Evolutionary conservation across 2,329 filamentous ascomycete genomes (phyloP).

Genomic region (Aspergillus novofumigatus): DNA sequence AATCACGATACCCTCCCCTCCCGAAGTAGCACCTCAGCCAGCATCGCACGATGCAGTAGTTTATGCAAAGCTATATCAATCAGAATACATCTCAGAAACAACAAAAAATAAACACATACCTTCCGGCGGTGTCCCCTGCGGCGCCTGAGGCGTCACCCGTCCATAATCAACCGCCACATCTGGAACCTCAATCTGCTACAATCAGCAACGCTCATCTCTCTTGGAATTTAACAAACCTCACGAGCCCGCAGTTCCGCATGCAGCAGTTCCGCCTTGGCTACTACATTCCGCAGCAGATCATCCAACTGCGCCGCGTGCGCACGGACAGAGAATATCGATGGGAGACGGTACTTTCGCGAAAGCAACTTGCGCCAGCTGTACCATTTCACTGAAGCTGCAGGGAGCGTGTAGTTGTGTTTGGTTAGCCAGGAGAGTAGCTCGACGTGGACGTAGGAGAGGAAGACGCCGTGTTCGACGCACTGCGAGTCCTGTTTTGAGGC

Average conservation of each 20-base stretch:
- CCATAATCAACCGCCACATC: slow-evolving; percentile 1
- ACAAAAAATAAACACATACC: neutral
- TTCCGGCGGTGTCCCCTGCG: neutral
- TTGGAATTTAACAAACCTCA: neutral
- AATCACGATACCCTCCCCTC: neutral
- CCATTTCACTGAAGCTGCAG: slow-evolving; percentile 9
- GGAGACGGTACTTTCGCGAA: slow-evolving; percentile 4
- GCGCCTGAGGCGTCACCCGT: neutral
- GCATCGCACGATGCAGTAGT: neutral
- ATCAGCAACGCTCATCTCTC: neutral
- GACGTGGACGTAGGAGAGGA: slow-evolving; percentile 12
- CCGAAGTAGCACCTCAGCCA: neutral
- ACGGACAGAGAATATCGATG: neutral
- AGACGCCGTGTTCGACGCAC: slow-evolving; percentile 9
- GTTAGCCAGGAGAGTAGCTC: slow-evolving; percentile 9
- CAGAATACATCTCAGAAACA: no score
- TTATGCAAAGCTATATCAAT: neutral
- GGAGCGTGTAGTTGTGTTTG: slow-evolving; percentile 8
- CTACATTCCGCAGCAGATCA: slow-evolving; percentile 1
- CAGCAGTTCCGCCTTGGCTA: slow-evolving; percentile 5
- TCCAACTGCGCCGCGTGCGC: slow-evolving; percentile 3
- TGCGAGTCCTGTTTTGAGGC: slow-evolving; percentile 4
- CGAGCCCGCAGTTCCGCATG: slow-evolving; percentile 6
- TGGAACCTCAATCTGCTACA: slow-evolving; percentile 3
- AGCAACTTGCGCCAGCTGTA: slow-evolving; percentile 8